Percentiles rank a stretch among this genome's conserved stretches.
Conservation (phyloP, 2,329 filamentous ascomycete genomes). For the Colletotrichum sp. region DNA sequence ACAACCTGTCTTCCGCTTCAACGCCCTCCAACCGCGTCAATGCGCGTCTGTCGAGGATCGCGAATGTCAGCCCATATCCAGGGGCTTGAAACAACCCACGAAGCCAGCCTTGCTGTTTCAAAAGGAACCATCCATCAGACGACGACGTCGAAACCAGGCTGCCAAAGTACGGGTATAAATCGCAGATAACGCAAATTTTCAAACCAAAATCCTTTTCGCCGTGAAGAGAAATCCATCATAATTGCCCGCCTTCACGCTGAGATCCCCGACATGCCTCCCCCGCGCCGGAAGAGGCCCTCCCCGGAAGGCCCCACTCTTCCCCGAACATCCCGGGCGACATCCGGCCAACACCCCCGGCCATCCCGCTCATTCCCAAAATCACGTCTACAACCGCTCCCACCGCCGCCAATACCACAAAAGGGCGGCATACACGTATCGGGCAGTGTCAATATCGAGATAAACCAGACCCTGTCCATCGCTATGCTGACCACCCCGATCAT, state of each 20-base stretch:
- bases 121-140: not conserved
- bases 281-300: not conserved
- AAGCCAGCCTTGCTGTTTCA: not conserved
- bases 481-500: not conserved
- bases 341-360: not conserved
- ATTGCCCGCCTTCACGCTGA: not conserved
- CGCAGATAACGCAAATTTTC: not conserved
- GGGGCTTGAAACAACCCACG: not conserved
- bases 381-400: not conserved
- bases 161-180: not conserved
- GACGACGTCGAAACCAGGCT: not conserved
- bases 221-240: not conserved
- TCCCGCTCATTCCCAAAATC: not conserved
- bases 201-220: fast-evolving
- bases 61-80: not conserved
- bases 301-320: not conserved
- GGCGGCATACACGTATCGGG: not conserved
- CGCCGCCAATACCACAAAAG: not conserved
- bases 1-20: not conserved
- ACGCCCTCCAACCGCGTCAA: not conserved
- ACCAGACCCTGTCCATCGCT: not conserved
- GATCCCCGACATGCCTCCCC: not conserved
- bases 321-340: not conserved
- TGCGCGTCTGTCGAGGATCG: not conserved
- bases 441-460: not conserved